Base-by-base conservation (phyloP, 2,329 filamentous ascomycete genomes). In the Hypoxylon sp. region DNA sequence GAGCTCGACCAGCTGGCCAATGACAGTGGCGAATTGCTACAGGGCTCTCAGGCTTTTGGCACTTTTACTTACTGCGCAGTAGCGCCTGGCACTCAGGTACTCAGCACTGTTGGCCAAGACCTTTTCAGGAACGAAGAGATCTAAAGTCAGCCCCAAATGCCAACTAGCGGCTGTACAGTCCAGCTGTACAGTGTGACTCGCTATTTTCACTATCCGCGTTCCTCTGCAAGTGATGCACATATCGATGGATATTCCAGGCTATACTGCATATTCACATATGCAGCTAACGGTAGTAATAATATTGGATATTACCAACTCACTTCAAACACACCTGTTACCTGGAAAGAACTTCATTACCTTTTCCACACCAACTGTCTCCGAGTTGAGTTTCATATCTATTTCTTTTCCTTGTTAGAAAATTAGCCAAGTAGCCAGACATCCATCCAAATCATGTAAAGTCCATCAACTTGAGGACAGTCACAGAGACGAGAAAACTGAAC, bases 41-140 rank as follows among this genome's bases (percentile, higher is more conserved):
- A 51, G 31, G 60, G 60, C 31, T 35, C 31, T 6, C 8, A 35
- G 29, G 3, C n/a, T 8, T 10, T 29, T 29, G 15, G 31, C 17
- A 17, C 31, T n/a, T n/a, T n/a, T n/a, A n/a, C n/a, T n/a, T n/a
- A n/a, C n/a, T n/a, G n/a, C n/a, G n/a, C n/a, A n/a, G n/a, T n/a
- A n/a, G n/a, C n/a, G n/a, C n/a, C n/a, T n/a, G n/a, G n/a, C n/a
- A n/a, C n/a, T n/a, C n/a, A n/a, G n/a, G n/a, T 52, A 31, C 37
- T 47, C 52, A 52, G 42, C n/a, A 51, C 15, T 47, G 31, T 42
- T 43, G 45, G 55, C 55, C 55, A 45, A 48, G 55, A 33, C 59
- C 55, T 46, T 35, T 59, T 55, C 42, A 42, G 48, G 58, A 51
- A 59, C 49, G 35, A 20, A 20, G 21, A 40, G 17, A 20, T 20